phyloP scores from a whole-genome alignment of 2,329 filamentous ascomycete species.

The Coniochaeta ligniaria region DNA sequence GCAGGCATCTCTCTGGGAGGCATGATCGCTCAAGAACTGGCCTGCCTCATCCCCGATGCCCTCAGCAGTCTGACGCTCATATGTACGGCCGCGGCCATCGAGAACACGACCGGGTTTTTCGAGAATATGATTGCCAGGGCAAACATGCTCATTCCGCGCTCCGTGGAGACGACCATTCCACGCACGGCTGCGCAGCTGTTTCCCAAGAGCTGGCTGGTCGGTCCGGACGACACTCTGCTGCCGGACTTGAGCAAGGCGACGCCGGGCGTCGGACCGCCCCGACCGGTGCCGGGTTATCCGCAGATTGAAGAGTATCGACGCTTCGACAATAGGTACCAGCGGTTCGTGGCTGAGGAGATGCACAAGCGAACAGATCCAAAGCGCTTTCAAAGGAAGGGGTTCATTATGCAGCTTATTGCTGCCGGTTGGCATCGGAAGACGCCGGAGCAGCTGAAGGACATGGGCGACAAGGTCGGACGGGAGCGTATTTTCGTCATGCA shows the following conservation, averaged over 20 bases:
- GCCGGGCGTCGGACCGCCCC: constrained; percentile 11
- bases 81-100: constrained; percentile 53
- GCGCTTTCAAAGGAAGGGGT: constrained; percentile 58
- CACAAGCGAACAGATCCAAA: constrained; percentile 57
- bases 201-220: constrained; percentile 51
- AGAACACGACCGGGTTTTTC: constrained; percentile 53
- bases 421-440: constrained; percentile 76
- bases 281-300: not conserved
- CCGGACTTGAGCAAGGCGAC: constrained; percentile 28
- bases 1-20: constrained; percentile 80
- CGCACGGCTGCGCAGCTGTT: constrained; percentile 63
- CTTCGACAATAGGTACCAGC: constrained; percentile 73
- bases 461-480: constrained; percentile 64
- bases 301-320: constrained; percentile 28
- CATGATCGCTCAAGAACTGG: constrained; percentile 86
- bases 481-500: constrained; percentile 72
- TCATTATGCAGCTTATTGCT: constrained; percentile 71
- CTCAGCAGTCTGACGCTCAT: constrained; percentile 51
- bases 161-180: constrained; percentile 57
- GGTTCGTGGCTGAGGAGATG: constrained; percentile 74
- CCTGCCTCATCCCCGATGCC: constrained; percentile 41
- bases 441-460: constrained; percentile 52
- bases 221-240: constrained; percentile 50
- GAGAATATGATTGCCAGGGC: constrained; percentile 56
- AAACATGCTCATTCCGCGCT: constrained; percentile 60